Percentiles rank a stretch among this genome's conserved stretches.
These are phyloP conservation scores for Metarhizium sp. DNA, from an alignment of 2,329 filamentous ascomycete species.

Conservation along the genomic window DNA sequence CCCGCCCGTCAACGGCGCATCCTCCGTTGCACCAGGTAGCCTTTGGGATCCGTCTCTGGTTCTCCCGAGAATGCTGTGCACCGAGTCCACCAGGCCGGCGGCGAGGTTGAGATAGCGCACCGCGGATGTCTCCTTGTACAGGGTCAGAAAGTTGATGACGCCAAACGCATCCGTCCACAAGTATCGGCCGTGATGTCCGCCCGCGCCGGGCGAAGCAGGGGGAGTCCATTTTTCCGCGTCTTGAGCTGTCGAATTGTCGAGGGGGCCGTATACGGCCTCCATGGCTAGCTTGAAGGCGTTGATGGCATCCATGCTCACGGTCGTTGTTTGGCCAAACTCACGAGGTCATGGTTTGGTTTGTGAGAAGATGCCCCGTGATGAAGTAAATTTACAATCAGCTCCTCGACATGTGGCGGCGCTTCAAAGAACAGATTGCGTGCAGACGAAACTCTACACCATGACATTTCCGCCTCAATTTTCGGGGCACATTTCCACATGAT, in stretches of 20 bases:
- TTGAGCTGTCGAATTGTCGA: conserved; percentile 13
- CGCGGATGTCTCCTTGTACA: conserved; percentile 29
- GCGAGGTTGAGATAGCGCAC: conserved; percentile 39
- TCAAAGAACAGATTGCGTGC: too few relatives aligned
- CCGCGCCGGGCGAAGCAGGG: conserved; percentile 33
- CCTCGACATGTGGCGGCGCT: too few relatives aligned
- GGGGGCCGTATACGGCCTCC: conserved; percentile 27
- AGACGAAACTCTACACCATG: too few relatives aligned
- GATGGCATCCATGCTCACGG: neutral
- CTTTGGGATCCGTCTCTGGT: conserved; percentile 37
- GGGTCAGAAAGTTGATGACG: conserved; percentile 48
- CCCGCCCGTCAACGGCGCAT: conserved; percentile 42
- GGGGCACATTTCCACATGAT: too few relatives aligned
- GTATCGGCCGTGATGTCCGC: conserved; percentile 48
- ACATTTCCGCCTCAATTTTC: too few relatives aligned
- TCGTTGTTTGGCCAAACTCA: neutral
- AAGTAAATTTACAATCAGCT: too few relatives aligned
- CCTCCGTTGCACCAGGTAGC: conserved; percentile 41
- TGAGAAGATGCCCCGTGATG: too few relatives aligned
- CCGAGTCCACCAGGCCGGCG: conserved; percentile 34
- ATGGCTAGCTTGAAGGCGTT: conserved; percentile 26
- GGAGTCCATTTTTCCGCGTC: conserved; percentile 32
- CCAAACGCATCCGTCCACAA: conserved; percentile 54
- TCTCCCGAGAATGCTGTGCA: conserved; percentile 42
- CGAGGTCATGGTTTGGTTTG: too few relatives aligned